A percentile compares a stretch with the other conserved stretches of the same genome.
These are phyloP conservation scores for Diaporthe sp. DNA, from an alignment of 2,329 filamentous ascomycete species.

Conservation along the genomic window DNA sequence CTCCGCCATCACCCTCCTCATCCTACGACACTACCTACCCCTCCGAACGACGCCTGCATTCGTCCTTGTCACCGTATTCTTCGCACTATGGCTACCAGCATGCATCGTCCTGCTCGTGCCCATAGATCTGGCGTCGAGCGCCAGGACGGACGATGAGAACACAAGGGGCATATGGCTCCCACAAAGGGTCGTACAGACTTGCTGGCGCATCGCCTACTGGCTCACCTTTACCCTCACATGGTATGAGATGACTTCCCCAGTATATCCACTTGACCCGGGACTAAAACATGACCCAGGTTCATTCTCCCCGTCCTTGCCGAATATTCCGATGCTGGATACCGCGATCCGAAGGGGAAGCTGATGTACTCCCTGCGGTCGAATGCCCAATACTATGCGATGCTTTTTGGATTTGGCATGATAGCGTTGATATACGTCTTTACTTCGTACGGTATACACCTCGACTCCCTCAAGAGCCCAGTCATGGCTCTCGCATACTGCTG, in stretches of 20 bases:
- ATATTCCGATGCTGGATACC: constrained; percentile 94
- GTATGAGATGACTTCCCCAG: constrained; percentile 61
- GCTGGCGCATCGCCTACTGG: constrained; percentile 98
- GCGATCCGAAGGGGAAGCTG: constrained; percentile 84
- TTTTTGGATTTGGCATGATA: constrained; percentile 77
- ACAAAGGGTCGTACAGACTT: constrained; percentile 81
- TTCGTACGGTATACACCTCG: constrained; percentile 79
- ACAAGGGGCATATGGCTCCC: constrained; percentile 90
- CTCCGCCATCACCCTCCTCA: constrained; percentile 82
- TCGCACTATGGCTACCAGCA: constrained; percentile 92
- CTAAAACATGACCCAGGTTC: constrained; percentile 70
- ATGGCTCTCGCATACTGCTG: constrained; percentile 97
- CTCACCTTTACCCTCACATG: constrained; percentile 95
- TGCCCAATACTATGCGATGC: constrained; percentile 87
- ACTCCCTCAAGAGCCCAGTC: constrained; percentile 83
- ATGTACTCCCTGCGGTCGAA: constrained; percentile 90
- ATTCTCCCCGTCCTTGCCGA: constrained; percentile 94
- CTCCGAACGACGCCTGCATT: constrained; percentile 92
- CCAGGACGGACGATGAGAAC: constrained; percentile 77
- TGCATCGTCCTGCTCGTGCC: constrained; percentile 93
- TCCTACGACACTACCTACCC: constrained; percentile 91
- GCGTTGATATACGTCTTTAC: constrained; percentile 88
- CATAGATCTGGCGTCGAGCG: constrained; percentile 92
- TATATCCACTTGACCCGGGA: neutral
- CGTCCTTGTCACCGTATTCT: constrained; percentile 91